A percentile compares a stretch with the other conserved stretches of the same genome.
Evolutionary conservation across 2,329 filamentous ascomycete species (phyloP).

Genomic region (Fusarium concolor): DNA sequence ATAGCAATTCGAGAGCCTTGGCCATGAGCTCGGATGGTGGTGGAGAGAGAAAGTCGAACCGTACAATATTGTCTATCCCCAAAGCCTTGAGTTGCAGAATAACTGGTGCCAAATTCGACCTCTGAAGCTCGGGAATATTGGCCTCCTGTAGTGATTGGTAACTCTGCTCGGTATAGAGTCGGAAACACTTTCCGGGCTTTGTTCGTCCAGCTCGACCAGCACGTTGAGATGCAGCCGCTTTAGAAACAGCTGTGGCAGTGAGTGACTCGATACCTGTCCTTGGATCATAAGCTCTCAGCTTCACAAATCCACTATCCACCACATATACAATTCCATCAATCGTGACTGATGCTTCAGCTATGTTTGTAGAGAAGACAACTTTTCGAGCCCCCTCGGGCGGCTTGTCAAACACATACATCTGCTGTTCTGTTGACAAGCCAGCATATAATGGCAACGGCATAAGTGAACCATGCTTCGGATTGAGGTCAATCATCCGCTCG

Average conservation of each 20-base stretch:
- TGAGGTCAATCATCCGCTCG: slow-evolving; percentile 74
- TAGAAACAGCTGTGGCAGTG: slow-evolving; percentile 83
- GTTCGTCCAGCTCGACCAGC: slow-evolving; percentile 92
- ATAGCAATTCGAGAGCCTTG: slow-evolving; percentile 88
- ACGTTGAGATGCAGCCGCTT: slow-evolving; percentile 91
- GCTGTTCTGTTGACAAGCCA: slow-evolving; percentile 87
- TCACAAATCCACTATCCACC: slow-evolving; percentile 90
- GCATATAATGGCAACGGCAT: slow-evolving; percentile 81
- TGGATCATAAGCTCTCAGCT: slow-evolving; percentile 87
- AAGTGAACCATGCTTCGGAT: slow-evolving; percentile 45
- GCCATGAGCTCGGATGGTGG: slow-evolving; percentile 87
- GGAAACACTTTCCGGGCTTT: slow-evolving; percentile 91
- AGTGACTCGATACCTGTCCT: slow-evolving; percentile 87
- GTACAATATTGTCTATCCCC: slow-evolving; percentile 92
- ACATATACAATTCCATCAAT: slow-evolving; percentile 94
- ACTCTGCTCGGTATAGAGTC: slow-evolving; percentile 84
- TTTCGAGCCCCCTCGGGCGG: slow-evolving; percentile 86
- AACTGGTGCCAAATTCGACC: slow-evolving; percentile 88
- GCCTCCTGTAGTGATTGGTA: slow-evolving; percentile 74
- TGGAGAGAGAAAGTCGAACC: slow-evolving; percentile 88
- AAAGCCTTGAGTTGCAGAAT: slow-evolving; percentile 93
- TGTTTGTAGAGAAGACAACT: slow-evolving; percentile 93
- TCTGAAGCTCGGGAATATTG: slow-evolving; percentile 90
- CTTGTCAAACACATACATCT: slow-evolving; percentile 94
- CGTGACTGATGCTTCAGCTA: slow-evolving; percentile 95